Evolutionary conservation across 768 basidiomycete genomes (phyloP), one percentile per base, ranked within the genome.

Genomic region (Glaciozyma antarctica): DNA sequence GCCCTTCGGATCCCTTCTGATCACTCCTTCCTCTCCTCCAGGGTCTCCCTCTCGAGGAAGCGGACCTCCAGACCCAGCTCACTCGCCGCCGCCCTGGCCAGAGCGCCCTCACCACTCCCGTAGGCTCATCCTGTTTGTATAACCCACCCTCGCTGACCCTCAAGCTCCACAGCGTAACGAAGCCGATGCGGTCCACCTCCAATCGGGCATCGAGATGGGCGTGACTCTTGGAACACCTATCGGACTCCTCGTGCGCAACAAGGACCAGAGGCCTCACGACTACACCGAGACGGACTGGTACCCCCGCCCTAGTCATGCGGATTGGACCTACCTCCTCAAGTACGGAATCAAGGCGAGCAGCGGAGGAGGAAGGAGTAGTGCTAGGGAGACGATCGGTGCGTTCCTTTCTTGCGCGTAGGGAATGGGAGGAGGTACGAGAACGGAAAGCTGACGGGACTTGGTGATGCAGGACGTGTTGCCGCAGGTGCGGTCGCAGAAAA

Each of bases 201-300:
- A 99, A 77, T 94, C 92, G 41, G 95, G 95, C 34, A 80, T 86
- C 34, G 95, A 99, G 77, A 86, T 87, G 68, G 95, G 90, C 32
- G 86, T 94, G 34, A 97, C 95, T 3, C 85, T 99, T 26, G 95
- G 95, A 54, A 99, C 95, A 24, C 95, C 95, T 26, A 98, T 99
- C 73, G 93, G 86, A 2, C 84, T 99, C n/a, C 81, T 97, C 58
- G 91, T 99, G 47, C 88, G 85, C 74, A 99, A 99, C 78, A 92
- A 98, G 79, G 95, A 99, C 76, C 95, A 99, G 75, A 82, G 95
- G 34, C 95, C 95, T 24, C 88, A 97, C 74, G 95, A 99, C 78
- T 99, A 99, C 78, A 86, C 92, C 69, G 95, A 98, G 80, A 98
- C 95, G 0, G 95, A 99, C 75, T 79, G 92, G 60, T 99, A 91